A percentile compares a stretch with the other conserved stretches of the same genome.
Conservation (phyloP, 179 eudicot species). For the Silene vulgaris region DNA sequence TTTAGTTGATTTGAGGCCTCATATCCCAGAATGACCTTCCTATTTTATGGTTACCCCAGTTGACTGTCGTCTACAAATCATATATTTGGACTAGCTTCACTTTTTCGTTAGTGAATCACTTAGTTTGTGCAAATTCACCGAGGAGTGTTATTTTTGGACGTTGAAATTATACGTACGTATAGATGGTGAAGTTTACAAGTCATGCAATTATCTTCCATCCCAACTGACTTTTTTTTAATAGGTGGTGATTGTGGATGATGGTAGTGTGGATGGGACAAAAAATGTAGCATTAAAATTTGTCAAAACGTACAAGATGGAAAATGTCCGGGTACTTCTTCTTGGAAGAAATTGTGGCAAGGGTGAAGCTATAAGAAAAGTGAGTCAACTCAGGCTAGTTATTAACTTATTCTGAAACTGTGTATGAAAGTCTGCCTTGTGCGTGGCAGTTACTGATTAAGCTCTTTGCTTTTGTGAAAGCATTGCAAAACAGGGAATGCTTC, state of each 20-base stretch:
- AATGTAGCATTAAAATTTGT: slow-evolving; percentile 82
- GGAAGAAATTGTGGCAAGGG: slow-evolving; percentile 96
- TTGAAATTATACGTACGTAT: not conserved
- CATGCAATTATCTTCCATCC: not conserved
- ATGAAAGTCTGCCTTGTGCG: slow-evolving; percentile 13
- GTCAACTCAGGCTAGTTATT: slow-evolving; percentile 26
- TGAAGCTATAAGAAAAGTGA: slow-evolving; percentile 96
- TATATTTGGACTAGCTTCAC: not conserved
- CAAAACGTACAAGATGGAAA: slow-evolving; percentile 68
- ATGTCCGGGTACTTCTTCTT: slow-evolving; percentile 79
- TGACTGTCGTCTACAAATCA: slow-evolving; percentile 3
- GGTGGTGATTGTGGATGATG: slow-evolving; percentile 94
- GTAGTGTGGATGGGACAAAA: slow-evolving; percentile 82
- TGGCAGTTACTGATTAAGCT: slow-evolving; percentile 45
- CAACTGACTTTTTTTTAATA: slow-evolving; percentile 27
- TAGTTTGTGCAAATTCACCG: not conserved
- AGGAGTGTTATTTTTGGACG: not conserved
- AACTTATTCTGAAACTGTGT: slow-evolving; percentile 12
- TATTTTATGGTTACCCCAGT: not conserved
- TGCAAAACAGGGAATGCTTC: slow-evolving; percentile 98
- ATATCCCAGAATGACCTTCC: not conserved
- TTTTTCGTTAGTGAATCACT: not conserved
- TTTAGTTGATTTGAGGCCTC: not conserved
- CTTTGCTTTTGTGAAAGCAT: slow-evolving; percentile 73
- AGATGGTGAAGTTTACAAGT: not conserved